Percentiles rank a stretch among this genome's conserved stretches.
phyloP scores from a whole-genome alignment of 805 yeast species.

The Candida ortonii region DNA sequence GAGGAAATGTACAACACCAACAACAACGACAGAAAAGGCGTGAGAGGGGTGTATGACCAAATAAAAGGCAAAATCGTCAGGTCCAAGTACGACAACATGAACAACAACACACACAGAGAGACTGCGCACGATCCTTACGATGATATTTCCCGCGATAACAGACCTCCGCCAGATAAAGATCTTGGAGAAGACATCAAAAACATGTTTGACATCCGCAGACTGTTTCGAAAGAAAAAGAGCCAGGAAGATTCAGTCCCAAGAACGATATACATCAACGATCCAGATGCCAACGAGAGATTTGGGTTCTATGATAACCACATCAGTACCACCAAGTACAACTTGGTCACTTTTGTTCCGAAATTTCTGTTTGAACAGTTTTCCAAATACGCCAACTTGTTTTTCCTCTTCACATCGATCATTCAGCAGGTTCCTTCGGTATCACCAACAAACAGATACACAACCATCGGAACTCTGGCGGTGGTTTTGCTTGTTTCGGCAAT shows the following conservation, averaged over 20 bases:
- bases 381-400: conserved; percentile 93
- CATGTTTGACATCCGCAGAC: conserved; percentile 30
- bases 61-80: conserved; percentile 27
- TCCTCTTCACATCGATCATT: conserved; percentile 84
- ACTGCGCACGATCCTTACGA: conserved; percentile 19
- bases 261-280: conserved; percentile 65
- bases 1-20: conserved; percentile 15
- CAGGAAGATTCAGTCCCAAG: conserved; percentile 48
- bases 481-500: conserved; percentile 89
- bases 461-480: conserved; percentile 83
- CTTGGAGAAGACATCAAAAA: conserved; percentile 20
- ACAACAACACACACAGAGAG: conserved; percentile 1
- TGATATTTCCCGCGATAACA: conserved; percentile 24
- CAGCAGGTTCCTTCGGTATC: conserved; percentile 97
- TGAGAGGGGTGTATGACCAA: conserved; percentile 31
- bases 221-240: conserved; percentile 18
- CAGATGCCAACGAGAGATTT: conserved; percentile 47
- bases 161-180: conserved; percentile 25
- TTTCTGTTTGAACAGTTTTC: conserved; percentile 95
- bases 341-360: conserved; percentile 91
- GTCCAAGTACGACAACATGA: conserved; percentile 25
- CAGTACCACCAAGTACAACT: conserved; percentile 91
- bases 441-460: conserved; percentile 94
- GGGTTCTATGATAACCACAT: conserved; percentile 79
- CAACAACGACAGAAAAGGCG: conserved; percentile 10